Evolutionary conservation across 108 stramenopile genomes (phyloP), one percentile per base, ranked within the genome.

Genomic region (Aureococcus anophagefferens): DNA sequence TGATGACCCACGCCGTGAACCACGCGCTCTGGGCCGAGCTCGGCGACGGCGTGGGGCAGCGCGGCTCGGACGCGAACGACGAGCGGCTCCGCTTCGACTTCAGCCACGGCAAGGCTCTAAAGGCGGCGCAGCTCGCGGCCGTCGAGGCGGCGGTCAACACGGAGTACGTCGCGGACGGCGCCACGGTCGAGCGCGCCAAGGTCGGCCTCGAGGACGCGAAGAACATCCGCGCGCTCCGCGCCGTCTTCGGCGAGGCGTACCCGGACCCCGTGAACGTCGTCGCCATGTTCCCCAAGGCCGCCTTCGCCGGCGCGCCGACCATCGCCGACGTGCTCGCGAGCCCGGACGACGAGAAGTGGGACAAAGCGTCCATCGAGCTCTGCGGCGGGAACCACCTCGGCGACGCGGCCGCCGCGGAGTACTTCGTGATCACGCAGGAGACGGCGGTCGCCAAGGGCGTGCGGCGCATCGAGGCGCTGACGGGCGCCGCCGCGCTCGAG

Each of bases 41-140:
- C 25, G 85, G 93, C 28, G 88, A 87, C 33, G 83, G 77, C 31
- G 84, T 88, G 30, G 92, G 91, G 46, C 98, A 99, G 78, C 82
- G 89, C 40, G 92, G 90, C 70, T 83, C 84, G 5, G 25, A 63
- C 21, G 85, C 86, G 72, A 93, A 96, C 76, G 88, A 87, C 63
- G 95, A 97, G 68, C 96, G 96, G 82, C 89, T 99, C 5, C 91
- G 98, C 66, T 99, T 99, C 72, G 98, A 99, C 79, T 98, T 98
- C 77, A 89, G 89, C 63, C 77, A 91, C 84, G 90, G 90, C 37
- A 85, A 87, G 63, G 91, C 96, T 34, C 78, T 99, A 83, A 84
- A 90, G 3, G 68, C 79, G 4, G 82, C 84, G 68, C 86, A 99
- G 83, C 82, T 98, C 15, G 77, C 78, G 36, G 82, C 75, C 64